Base-by-base conservation (phyloP, 148 eudicot species). In the Oxyria digyna region DNA sequence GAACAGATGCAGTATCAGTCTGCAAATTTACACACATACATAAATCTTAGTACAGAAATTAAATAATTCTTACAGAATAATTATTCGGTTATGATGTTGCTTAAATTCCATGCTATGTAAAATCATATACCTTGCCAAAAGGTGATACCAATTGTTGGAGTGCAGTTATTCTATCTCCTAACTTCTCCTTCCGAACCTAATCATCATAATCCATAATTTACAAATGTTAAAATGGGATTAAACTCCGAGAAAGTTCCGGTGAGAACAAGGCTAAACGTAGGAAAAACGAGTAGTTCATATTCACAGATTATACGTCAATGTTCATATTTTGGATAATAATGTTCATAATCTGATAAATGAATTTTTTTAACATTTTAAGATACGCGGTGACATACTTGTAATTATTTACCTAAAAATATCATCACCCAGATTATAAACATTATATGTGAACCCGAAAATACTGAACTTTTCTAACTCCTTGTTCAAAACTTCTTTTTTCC, bases 1-100 rank as follows among this genome's bases (percentile, higher is more conserved):
- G 95, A 69, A 93, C 98, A 12, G 98, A 93, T 46, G 98, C 98
- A 27, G 98, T 93, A 82, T 93, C 98, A 33, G 98, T 93, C 98
- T 93, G 92, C 31, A 85, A 46, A n/a, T 46, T 18, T n/a, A 6
- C 8, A 46, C 52, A 18, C 52, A n/a, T n/a, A 46, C 6, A n/a
- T 18, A n/a, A n/a, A 67, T 6, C 29, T 14, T 67, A 18, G 24
- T 40, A 23, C 8, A 7, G 8, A 40, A 65, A 65, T n/a, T 37
- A 14, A 46, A 52, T 14, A 52, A 52, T 6, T 52, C 21, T 6
- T 18, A 35, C 68, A 35, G 4, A 23, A 67, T 68, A 6, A 68
- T 45, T 20, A 68, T 48, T 40, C 35, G 12, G 4, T 48, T 29
- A 42, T 45, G 9, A 66, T 45, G 10, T 68, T 26, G 29, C 41